phyloP scores from a whole-genome alignment of 306 rosid species.

The Quercus alba region DNA sequence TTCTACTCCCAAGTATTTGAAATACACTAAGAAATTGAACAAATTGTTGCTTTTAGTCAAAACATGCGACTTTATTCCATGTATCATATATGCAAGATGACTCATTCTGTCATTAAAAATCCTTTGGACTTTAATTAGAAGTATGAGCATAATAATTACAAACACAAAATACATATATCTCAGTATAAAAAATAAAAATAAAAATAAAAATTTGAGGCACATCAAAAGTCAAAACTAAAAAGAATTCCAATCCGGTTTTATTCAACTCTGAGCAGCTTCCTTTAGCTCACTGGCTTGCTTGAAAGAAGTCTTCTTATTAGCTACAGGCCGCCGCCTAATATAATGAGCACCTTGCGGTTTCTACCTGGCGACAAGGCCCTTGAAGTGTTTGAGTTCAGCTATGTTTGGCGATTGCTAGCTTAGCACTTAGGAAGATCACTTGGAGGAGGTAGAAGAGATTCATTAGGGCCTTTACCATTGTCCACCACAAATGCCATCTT shows the following conservation, averaged over 20 bases:
- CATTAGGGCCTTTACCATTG: constrained; percentile 71
- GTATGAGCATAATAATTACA: too few species aligned
- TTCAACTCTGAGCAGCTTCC: not conserved
- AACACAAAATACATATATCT: too few species aligned
- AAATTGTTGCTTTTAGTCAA: not conserved
- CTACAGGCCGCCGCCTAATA: not conserved
- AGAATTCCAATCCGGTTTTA: not conserved
- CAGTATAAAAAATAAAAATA: not conserved
- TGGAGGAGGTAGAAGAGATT: constrained; percentile 75
- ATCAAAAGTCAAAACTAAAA: not conserved
- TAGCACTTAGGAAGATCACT: constrained; percentile 71
- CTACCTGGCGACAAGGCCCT: not conserved
- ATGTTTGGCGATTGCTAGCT: constrained; percentile 28
- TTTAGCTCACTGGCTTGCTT: not conserved
- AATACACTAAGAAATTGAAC: not conserved
- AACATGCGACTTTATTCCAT: not conserved
- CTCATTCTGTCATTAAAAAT: too few species aligned
- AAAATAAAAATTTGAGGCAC: not conserved
- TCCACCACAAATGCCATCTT: constrained; percentile 91
- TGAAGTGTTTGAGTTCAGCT: not conserved
- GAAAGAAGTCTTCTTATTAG: not conserved
- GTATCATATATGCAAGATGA: too few species aligned
- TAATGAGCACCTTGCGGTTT: not conserved
- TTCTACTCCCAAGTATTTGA: too few species aligned
- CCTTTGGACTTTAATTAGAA: too few species aligned